These are phyloP conservation scores for Penicillium antarcticum DNA, from an alignment of 495 filamentous ascomycete genomes.

Conservation along the genomic window DNA sequence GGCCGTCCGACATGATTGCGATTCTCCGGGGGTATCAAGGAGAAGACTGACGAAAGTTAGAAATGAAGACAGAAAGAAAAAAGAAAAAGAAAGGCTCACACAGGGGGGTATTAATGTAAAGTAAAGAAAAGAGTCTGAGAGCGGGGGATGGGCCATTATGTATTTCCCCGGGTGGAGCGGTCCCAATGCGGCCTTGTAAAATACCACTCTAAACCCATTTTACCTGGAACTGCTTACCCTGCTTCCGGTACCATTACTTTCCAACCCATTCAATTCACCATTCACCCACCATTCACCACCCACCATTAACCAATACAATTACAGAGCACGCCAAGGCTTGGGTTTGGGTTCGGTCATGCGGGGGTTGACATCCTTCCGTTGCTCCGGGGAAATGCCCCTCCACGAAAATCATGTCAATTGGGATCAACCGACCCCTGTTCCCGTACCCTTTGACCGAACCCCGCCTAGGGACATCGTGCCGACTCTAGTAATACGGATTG, in stretches of 20 bases:
- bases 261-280: too few relatives aligned
- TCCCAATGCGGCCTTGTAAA: too few relatives aligned
- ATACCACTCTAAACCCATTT: too few relatives aligned
- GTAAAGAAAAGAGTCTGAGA: too few relatives aligned
- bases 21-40: conserved; percentile 2
- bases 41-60: not conserved
- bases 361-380: conserved; percentile 42
- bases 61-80: not conserved
- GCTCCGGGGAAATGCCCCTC: conserved; percentile 33
- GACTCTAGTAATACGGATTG: too few relatives aligned
- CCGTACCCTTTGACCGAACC: conserved; percentile 1
- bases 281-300: too few relatives aligned
- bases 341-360: conserved; percentile 35
- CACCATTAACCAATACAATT: not conserved
- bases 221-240: too few relatives aligned
- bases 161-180: too few relatives aligned
- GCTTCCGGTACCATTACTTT: not conserved
- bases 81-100: not conserved
- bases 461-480: too few relatives aligned
- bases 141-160: too few relatives aligned
- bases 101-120: too few relatives aligned
- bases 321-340: conserved; percentile 2
- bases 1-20: conserved; percentile 63
- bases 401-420: conserved; percentile 8
- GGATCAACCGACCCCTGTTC: not conserved